A percentile compares a stretch with the other conserved stretches of the same genome.
phyloP scores from a whole-genome alignment of 306 rosid genomes.

The Vicia villosa region DNA sequence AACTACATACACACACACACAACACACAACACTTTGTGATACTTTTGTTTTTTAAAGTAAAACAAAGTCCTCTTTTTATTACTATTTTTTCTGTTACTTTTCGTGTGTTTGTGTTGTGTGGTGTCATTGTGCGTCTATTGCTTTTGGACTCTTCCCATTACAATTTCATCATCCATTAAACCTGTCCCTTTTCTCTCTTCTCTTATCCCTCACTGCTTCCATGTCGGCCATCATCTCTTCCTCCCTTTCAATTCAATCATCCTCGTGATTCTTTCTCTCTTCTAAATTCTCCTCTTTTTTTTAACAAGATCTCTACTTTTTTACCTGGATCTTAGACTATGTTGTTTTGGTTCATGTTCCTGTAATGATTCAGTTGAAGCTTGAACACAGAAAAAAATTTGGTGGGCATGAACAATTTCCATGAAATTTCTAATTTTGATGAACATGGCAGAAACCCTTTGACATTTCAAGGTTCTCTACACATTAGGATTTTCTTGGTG shows the following conservation, averaged over 20 bases:
- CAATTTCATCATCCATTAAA: constrained; percentile 14
- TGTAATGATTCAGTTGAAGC: too few species aligned
- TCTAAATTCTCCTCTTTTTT: not conserved
- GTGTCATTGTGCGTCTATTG: constrained; percentile 11
- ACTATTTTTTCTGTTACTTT: constrained; percentile 2
- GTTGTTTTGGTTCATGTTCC: not conserved
- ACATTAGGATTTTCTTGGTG: constrained; percentile 7
- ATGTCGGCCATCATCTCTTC: constrained; percentile 26
- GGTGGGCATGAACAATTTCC: constrained; percentile 18
- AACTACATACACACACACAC: not conserved
- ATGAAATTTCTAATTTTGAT: constrained; percentile 31
- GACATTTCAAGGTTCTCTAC: not conserved
- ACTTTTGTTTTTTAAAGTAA: constrained; percentile 12
- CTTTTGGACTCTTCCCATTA: constrained; percentile 14
- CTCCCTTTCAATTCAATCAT: constrained; percentile 7
- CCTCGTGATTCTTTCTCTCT: not conserved
- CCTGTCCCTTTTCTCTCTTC: not conserved
- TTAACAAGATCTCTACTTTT: not conserved
- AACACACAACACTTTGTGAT: not conserved
- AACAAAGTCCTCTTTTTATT: not conserved
- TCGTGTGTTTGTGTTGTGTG: constrained; percentile 9
- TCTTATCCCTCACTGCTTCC: constrained; percentile 14
- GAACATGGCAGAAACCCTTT: constrained; percentile 17
- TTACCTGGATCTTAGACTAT: constrained; percentile 41
- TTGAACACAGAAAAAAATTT: not conserved